phyloP scores from a whole-genome alignment of 805 yeast genomes.

The Barnettozyma californica region DNA sequence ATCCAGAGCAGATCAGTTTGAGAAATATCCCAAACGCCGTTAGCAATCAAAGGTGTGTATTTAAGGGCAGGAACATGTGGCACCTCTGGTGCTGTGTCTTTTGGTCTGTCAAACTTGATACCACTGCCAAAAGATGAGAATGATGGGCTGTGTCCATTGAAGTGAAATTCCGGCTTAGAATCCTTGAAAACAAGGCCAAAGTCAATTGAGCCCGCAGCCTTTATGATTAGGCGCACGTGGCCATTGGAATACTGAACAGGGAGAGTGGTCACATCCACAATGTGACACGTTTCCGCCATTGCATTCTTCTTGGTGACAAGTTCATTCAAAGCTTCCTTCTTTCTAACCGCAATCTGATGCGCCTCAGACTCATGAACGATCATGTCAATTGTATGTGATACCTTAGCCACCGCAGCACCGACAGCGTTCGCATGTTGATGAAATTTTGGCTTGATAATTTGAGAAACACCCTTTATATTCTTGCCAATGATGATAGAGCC shows the following conservation, averaged over 20 bases:
- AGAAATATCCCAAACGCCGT: conserved; percentile 34
- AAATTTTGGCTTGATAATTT: conserved; percentile 37
- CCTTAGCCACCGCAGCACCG: conserved; percentile 44
- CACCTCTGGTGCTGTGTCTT: background rate
- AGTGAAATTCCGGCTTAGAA: background rate
- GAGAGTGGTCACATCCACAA: conserved; percentile 18
- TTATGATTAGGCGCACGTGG: conserved; percentile 15
- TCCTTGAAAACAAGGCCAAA: background rate
- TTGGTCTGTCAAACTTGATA: background rate
- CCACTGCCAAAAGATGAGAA: background rate
- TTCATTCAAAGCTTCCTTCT: conserved; percentile 13
- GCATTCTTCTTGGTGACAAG: conserved; percentile 12
- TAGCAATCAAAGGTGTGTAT: conserved; percentile 29
- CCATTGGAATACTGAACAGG: conserved; percentile 21
- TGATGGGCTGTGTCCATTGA: background rate
- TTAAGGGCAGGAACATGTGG: conserved; percentile 4
- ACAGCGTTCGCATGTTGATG: conserved; percentile 45
- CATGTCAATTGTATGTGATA: conserved; percentile 22
- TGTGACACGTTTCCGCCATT: conserved; percentile 6
- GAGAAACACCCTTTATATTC: conserved; percentile 35
- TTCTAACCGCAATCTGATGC: conserved; percentile 7
- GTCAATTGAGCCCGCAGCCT: conserved; percentile 14
- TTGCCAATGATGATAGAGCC: conserved; percentile 43
- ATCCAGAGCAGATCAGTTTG: conserved; percentile 35
- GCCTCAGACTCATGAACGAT: conserved; percentile 1